Evolutionary conservation across 306 rosid genomes (phyloP), one percentile per base, ranked within the genome.

Genomic region (Malus sieversii): DNA sequence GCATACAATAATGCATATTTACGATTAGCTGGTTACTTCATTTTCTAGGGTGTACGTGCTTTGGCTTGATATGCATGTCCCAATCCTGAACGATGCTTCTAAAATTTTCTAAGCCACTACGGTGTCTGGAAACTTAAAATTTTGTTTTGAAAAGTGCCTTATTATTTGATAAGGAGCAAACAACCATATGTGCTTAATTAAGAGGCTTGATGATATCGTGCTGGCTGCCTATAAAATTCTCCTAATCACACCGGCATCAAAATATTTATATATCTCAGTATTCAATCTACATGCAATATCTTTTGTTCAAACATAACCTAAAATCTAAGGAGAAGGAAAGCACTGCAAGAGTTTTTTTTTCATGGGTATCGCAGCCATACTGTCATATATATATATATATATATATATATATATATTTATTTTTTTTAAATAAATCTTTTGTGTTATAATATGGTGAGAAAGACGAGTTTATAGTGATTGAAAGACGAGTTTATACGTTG

Each of bases 41-140:
- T 55, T 66, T 77, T 74, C 71, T 65, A 7, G 71, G 25, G 76
- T 52, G 77, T 73, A 30, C 38, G 77, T 73, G 30, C 29, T 70
- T 64, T 78, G 29, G 69, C 73, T 68, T 59, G 55, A 72, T 16
- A 29, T 65, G 18, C 45, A 71, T 61, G 76, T 81, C 83, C 60
- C 73, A 65, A 32, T 77, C 79, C 62, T 67, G 85, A 78, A 38
- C 68, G 77, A 69, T 53, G 79, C 74, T 78, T 67, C 38, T 70
- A 20, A 81, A 75, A 66, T 18, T 69, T 82, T 79, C 62, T 61
- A n/a, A 48, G 78, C 80, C 86, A 69, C 80, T 35, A 27, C 18
- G 42, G 25, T n/a, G 53, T 23, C 32, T 35, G 1, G 63, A 59
- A 67, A 64, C 78, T 70, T 40, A 19, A 25, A 65, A 64, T 45